Evolutionary conservation across 2,329 filamentous ascomycete species (phyloP), one percentile per base, ranked within the genome.

Genomic region (Penicillium expansum): DNA sequence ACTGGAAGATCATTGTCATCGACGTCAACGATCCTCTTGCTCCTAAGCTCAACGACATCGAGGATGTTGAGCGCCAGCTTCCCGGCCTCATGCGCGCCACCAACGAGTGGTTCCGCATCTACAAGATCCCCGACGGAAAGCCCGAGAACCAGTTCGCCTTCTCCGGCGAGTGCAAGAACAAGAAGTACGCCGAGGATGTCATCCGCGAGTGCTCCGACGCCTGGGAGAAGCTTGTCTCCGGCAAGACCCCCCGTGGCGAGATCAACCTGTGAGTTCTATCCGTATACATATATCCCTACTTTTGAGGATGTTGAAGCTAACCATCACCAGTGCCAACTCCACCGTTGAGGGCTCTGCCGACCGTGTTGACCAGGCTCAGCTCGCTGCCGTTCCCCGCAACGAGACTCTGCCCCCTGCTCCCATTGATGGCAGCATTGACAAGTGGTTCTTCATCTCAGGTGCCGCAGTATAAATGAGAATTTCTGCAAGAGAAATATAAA

Each of bases 101-200:
- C 76, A 99, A 99, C 76, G 94, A 99, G 84, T 99, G 94, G 94
- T 99, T 99, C 92, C 92, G 94, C 79, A 99, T 99, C 86, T 99
- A 99, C 89, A 99, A 99, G 86, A 99, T 99, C 80, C 94, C 94
- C 75, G 94, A 99, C 76, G 94, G 94, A 84, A 99, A 99, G 92
- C 92, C 93, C 71, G 94, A 99, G 89, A 99, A 99, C 87, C 94
- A 97, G 83, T 99, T 99, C 75, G 94, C 94, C 72, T 99, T 99
- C 84, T 97, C 92, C 59, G 94, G 94, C 83, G 94, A 99, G 85
- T 97, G 93, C 90, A 99, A 99, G 89, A 99, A 99, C 88, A 96
- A 92, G 87, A 91, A 89, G 89, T 97, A 97, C 79, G 94, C 94
- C 77, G 89, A 89, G 77, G 94, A 99, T 64, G 90, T 99, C 73